A percentile compares a stretch with the other conserved stretches of the same genome.
These are phyloP conservation scores for Ophiosphaerella herpotricha DNA, from an alignment of 2,329 filamentous ascomycete species.

Conservation along the genomic window DNA sequence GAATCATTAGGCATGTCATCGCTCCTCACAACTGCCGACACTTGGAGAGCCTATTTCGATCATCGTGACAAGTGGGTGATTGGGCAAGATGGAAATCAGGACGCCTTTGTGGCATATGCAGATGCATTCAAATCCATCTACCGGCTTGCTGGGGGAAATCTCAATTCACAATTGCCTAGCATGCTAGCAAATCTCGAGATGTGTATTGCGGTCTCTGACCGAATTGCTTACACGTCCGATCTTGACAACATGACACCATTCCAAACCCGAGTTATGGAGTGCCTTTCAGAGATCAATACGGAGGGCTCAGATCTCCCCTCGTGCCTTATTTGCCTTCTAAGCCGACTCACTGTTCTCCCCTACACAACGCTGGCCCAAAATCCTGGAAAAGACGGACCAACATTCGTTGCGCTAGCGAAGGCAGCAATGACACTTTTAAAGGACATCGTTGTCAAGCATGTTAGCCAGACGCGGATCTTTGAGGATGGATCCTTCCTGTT, in stretches of 20 bases:
- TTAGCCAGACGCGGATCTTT: conserved; percentile 70
- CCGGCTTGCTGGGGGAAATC: conserved; percentile 67
- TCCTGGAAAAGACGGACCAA: conserved; percentile 60
- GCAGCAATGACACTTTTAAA: conserved; percentile 74
- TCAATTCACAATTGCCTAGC: conserved; percentile 65
- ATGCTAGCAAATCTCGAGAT: conserved; percentile 73
- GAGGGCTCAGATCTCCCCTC: conserved; percentile 68
- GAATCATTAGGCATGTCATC: conserved; percentile 27
- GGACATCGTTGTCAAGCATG: conserved; percentile 62
- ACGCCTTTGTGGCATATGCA: conserved; percentile 84
- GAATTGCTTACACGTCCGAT: conserved; percentile 71
- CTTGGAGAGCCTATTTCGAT: conserved; percentile 44
- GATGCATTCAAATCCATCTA: conserved; percentile 78
- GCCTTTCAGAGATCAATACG: conserved; percentile 69
- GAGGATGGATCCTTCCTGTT: conserved; percentile 67
- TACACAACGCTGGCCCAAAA: conserved; percentile 52
- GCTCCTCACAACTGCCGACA: conserved; percentile 38
- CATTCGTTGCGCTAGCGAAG: conserved; percentile 89
- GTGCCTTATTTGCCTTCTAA: conserved; percentile 69
- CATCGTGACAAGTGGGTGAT: conserved; percentile 27
- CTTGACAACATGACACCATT: conserved; percentile 73
- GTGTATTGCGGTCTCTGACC: conserved; percentile 71
- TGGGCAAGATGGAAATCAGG: conserved; percentile 64
- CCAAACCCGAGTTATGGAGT: conserved; percentile 70
- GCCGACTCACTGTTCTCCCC: conserved; percentile 72